Base-by-base conservation (phyloP, 345 rosid species). In the Microthlaspi erraticum region DNA sequence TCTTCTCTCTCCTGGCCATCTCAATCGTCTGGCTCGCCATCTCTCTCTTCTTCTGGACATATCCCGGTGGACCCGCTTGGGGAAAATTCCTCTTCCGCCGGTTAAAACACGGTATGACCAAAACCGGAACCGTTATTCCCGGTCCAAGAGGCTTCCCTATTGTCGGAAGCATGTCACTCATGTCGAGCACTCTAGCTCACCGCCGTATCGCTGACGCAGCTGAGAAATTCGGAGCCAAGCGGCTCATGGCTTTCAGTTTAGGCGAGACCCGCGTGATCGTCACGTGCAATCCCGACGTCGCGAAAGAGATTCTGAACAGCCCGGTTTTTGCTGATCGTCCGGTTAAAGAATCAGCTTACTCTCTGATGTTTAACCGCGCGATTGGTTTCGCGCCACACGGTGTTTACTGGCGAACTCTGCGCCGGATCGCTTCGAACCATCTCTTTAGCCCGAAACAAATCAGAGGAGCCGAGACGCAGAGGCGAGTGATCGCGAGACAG, bases 331-430 rank as follows among this genome's bases (percentile, higher is more conserved):
- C 86, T 31, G 96, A 87, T 76, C 91, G 96, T 0, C 96, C 96
- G 1, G 86, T 85, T 9, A 89, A 89, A 14, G 89, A 89, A 66
- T 85, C 92, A 19, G 93, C 93, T 29, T 84, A 84, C 8, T 81
- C 84, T 57, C 70, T 89, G 33, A 87, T 89, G 96, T 89, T 89
- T 76, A 78, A 83, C 26, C 56, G 96, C 73, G 89, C 96, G 2
- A 89, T 89, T 16, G 96, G 96, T 37, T 89, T 89, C 53, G 96
- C 96, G 13, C 84, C 91, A 61, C 83, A 89, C 4, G 91, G 91
- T 26, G 81, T 81, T 49, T 87, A 89, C 81, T 89, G 96, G 96
- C 80, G 92, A 74, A 84, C 89, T 8, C 81, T 87, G 0, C 78
- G 93, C 12, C 77, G 84, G 19, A 87, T 89, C 31, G 91, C 91